Evolutionary conservation across 1,284 basidiomycete genomes (phyloP).

Genomic region (Neotropicomus parvogracilis): DNA sequence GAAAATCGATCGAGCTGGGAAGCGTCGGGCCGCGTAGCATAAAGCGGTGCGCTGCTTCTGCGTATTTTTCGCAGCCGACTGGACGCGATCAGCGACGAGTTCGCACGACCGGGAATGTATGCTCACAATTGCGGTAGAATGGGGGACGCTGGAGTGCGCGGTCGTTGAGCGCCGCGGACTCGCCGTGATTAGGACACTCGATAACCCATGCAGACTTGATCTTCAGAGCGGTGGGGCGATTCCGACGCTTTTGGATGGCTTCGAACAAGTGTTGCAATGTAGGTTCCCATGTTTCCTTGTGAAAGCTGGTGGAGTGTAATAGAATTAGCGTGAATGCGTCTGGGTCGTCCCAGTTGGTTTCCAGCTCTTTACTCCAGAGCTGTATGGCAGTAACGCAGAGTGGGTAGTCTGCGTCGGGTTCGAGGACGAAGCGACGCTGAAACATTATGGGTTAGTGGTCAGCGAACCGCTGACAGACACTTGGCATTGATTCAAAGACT

Average conservation of each 20-base stretch:
- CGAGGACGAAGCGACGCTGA: slow-evolving; percentile 21
- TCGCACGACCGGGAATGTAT: not conserved
- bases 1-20: slow-evolving; percentile 44
- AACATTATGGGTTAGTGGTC: slow-evolving; percentile 14
- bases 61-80: slow-evolving; percentile 64
- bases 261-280: slow-evolving; percentile 35
- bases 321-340: slow-evolving; percentile 51
- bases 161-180: slow-evolving; percentile 42
- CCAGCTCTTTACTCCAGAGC: slow-evolving; percentile 44
- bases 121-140: slow-evolving; percentile 45
- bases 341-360: slow-evolving; percentile 30
- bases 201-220: slow-evolving; percentile 50
- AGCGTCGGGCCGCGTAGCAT: slow-evolving; percentile 39
- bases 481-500: not conserved
- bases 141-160: slow-evolving; percentile 37
- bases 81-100: slow-evolving; percentile 3
- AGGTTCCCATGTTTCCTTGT: slow-evolving; percentile 67
- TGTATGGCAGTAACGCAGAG: slow-evolving; percentile 54
- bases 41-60: slow-evolving; percentile 51
- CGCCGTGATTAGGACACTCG: slow-evolving; percentile 54
- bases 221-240: slow-evolving; percentile 22
- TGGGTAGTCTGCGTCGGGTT: slow-evolving; percentile 40
- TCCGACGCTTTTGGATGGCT: slow-evolving; percentile 5
- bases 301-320: slow-evolving; percentile 62
- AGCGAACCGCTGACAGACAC: not conserved